Conservation (phyloP, 2,329 filamentous ascomycete genomes). For the Stromatinia cepivora region DNA sequence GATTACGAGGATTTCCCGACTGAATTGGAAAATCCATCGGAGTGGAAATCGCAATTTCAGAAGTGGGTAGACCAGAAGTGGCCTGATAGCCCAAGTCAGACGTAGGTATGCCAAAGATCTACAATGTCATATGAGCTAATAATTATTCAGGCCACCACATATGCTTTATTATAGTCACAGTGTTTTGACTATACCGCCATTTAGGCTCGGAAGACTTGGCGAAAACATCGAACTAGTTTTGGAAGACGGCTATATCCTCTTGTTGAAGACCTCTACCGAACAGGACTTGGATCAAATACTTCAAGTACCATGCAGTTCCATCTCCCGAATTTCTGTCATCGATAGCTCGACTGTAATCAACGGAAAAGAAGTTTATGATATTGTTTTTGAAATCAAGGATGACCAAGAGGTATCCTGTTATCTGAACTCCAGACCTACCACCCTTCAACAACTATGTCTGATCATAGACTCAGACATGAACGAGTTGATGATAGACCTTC, state of each 20-base stretch:
- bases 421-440: constrained; percentile 1
- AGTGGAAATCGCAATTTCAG: constrained; percentile 34
- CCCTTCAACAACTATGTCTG: constrained; percentile 2
- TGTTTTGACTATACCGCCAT: constrained; percentile 10
- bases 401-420: neutral
- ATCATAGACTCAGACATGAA: neutral
- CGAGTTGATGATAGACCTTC: constrained; percentile 7
- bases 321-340: constrained; percentile 10
- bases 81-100: constrained; percentile 1
- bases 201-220: constrained; percentile 7
- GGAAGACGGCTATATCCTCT: constrained; percentile 15
- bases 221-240: constrained; percentile 16
- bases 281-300: constrained; percentile 25
- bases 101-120: neutral
- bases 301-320: constrained; percentile 16
- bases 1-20: constrained; percentile 33
- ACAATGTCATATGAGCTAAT: neutral
- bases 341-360: neutral
- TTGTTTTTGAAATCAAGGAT: constrained; percentile 9
- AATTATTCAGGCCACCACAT: constrained; percentile 5
- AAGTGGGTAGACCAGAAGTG: constrained; percentile 31
- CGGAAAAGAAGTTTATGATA: neutral
- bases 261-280: constrained; percentile 18
- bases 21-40: constrained; percentile 23
- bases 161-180: constrained; percentile 22